These are phyloP conservation scores for Colletotrichum destructivum DNA, from an alignment of 2,329 filamentous ascomycete species.

Conservation along the genomic window DNA sequence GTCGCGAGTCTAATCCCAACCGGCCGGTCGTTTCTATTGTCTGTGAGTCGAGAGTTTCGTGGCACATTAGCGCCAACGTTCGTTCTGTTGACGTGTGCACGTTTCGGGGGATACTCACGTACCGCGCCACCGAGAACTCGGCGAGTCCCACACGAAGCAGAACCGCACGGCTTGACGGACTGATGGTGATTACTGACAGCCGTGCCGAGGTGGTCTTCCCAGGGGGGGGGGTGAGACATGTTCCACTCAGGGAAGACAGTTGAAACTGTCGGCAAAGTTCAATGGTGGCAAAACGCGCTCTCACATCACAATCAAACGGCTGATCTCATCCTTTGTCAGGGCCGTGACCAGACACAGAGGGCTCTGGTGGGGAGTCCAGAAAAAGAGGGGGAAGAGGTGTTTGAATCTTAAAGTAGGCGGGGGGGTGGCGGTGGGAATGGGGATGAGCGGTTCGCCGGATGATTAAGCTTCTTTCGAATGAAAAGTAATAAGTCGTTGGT, in stretches of 20 bases:
- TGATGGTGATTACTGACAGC: not conserved
- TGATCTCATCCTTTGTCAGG: not conserved
- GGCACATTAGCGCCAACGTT: constrained; percentile 4
- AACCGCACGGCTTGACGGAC: not conserved
- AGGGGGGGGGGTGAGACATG: not conserved
- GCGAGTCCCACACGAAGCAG: no score
- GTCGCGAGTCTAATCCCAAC: not conserved
- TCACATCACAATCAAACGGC: not conserved
- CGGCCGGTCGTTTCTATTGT: not conserved
- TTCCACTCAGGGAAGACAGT: not conserved
- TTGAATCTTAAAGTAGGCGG: not conserved
- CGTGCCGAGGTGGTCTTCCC: no score
- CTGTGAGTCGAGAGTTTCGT: not conserved
- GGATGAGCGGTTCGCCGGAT: not conserved
- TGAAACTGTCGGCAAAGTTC: not conserved
- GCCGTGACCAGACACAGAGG: not conserved
- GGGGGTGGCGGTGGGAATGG: not conserved
- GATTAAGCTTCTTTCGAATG: not conserved
- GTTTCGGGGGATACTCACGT: not conserved
- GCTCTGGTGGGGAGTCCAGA: not conserved
- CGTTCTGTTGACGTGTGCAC: not conserved
- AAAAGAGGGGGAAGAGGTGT: not conserved
- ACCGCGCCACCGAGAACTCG: no score
- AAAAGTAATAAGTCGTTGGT: no score
- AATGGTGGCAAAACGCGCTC: not conserved